Evolutionary conservation across 805 yeast genomes (phyloP), one percentile per base, ranked within the genome.

Genomic region (Sungouiella thailandica): DNA sequence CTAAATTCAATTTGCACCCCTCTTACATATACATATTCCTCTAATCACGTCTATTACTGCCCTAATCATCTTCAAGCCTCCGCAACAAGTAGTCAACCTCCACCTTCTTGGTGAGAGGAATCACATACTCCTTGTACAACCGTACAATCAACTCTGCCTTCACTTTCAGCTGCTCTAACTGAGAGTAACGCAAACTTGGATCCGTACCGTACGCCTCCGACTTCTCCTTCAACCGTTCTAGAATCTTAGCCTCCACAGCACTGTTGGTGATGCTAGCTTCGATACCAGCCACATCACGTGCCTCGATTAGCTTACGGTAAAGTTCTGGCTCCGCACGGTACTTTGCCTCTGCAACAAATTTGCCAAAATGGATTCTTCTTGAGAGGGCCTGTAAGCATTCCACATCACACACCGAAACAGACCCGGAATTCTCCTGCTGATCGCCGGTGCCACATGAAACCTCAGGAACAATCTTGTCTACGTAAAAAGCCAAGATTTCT

Each of bases 261-360:
- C 78, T 55, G 54, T 93, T 90, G 6, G 97, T 89, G 47, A 93
- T 90, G 25, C 84, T 81, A 14, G 65, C 76, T 50, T 80, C 84
- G 31, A 93, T 81, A 0, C 90, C 95, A 9, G 66, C 63, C 5
- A 75, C 61, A 54, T 93, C 95, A 36, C 66, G 71, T 0, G 69
- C 74, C 41, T 64, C 55, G 46, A 93, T 93, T 47, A 88, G 61
- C 46, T 70, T 62, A 2, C 75, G 76, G 64, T 80, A 87, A 32
- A 57, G 58, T 31, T 74, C 84, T 23, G 66, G 70, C 40, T 89
- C 93, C 17, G 68, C 63, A 49, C 71, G 79, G 58, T 78, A 93
- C 60, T 93, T 93, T 28, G 96, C 83, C 57, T 93, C 98, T 4
- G 98, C 98, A 7, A 93, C 98, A 68, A 90, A 93, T 60, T 84